A percentile compares a stretch with the other conserved stretches of the same genome.
Conservation (phyloP, 345 rosid genomes). For the Gossypium herbaceum region DNA sequence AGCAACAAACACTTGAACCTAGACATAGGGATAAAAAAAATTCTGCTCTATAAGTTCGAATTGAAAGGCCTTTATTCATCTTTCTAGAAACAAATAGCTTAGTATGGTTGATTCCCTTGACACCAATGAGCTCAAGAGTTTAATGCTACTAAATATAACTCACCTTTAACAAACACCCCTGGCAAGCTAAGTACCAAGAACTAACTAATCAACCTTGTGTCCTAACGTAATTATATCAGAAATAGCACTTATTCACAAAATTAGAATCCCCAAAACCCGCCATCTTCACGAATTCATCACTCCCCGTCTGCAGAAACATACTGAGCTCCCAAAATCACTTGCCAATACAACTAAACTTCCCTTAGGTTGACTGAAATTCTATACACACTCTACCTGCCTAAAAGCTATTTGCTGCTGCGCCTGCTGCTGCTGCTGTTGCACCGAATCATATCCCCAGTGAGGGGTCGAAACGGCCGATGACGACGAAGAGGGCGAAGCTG, state of each 20-base stretch:
- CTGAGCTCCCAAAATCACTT: constrained; percentile 15
- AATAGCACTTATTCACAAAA: constrained; percentile 28
- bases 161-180: not conserved
- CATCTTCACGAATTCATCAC: not conserved
- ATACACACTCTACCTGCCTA: constrained; percentile 54
- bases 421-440: constrained; percentile 45
- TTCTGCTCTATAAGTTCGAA: not conserved
- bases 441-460: constrained; percentile 57
- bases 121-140: not conserved
- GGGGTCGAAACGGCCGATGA: constrained; percentile 86
- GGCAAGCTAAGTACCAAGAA: constrained; percentile 3
- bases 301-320: constrained; percentile 8
- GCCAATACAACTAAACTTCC: constrained; percentile 16
- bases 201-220: constrained; percentile 1
- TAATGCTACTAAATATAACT: constrained; percentile 17
- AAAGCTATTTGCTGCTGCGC: constrained; percentile 40
- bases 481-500: constrained; percentile 90
- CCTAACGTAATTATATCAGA: constrained; percentile 5
- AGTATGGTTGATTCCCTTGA: not conserved
- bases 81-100: not conserved
- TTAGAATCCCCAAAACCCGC: constrained; percentile 5
- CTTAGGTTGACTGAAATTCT: not conserved
- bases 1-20: not conserved
- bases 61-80: not conserved
- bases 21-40: not conserved